Conservation (phyloP, 305 asterid species). For the Solanum hybrid region DNA sequence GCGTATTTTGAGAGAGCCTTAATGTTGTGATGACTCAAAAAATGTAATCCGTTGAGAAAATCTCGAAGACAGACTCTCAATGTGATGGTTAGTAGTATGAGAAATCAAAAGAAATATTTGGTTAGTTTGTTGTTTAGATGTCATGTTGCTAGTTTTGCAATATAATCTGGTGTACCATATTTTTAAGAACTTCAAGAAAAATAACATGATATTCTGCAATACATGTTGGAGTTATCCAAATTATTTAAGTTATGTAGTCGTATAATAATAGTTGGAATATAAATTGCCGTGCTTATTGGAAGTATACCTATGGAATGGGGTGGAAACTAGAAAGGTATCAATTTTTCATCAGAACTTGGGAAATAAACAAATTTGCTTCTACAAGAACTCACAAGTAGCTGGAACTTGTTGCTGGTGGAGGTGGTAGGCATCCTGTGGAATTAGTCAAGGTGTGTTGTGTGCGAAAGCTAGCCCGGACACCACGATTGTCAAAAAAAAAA, state of each 20-base stretch:
- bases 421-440: neutral
- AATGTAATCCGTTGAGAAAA: neutral
- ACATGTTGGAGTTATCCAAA: neutral
- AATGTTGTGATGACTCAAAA: neutral
- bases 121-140: neutral
- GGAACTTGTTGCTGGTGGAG: neutral
- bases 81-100: neutral
- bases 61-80: neutral
- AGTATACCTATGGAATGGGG: neutral
- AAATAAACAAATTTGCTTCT: neutral
- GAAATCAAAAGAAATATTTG: neutral
- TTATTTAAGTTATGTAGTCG: neutral
- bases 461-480: neutral
- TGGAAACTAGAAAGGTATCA: neutral
- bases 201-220: neutral
- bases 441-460: too few relatives aligned
- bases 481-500: neutral
- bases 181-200: neutral
- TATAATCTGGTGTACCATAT: neutral
- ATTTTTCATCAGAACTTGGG: neutral
- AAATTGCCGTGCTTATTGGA: neutral
- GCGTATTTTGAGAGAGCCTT: neutral
- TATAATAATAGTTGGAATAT: neutral
- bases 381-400: neutral
- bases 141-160: neutral